These are phyloP conservation scores for Cnidoscolus chayamansa DNA, from an alignment of 441 rosid species.

Conservation along the genomic window DNA sequence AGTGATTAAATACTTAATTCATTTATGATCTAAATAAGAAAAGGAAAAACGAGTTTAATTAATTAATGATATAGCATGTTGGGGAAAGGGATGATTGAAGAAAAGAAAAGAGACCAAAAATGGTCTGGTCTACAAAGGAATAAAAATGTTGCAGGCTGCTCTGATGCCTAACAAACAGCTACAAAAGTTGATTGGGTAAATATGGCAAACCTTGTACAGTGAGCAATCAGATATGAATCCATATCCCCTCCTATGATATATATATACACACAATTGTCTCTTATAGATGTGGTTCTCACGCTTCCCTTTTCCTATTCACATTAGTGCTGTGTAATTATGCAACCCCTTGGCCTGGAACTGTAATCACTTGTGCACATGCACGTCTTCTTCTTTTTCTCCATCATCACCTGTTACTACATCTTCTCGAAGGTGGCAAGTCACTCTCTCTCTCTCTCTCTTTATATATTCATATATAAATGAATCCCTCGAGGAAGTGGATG, in stretches of 20 bases:
- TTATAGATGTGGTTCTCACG: conserved; percentile 5
- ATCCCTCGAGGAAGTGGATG: no score
- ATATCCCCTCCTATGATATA: no score
- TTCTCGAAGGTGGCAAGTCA: not conserved
- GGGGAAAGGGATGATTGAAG: conserved; percentile 12
- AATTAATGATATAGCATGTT: no score
- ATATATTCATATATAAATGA: not conserved
- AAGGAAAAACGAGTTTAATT: no score
- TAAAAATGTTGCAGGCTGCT: conserved; percentile 1
- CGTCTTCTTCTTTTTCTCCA: no score
- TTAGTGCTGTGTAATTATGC: conserved; percentile 15
- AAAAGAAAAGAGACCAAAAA: conserved; percentile 2
- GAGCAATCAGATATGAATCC: not conserved
- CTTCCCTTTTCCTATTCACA: not conserved
- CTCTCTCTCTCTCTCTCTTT: not conserved
- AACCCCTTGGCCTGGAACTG: not conserved
- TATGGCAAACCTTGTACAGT: conserved; percentile 27
- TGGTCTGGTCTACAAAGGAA: not conserved
- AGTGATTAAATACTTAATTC: no score
- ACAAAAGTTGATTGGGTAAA: conserved; percentile 13
- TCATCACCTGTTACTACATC: not conserved
- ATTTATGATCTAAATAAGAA: no score
- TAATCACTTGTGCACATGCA: conserved; percentile 7
- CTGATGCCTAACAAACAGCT: conserved; percentile 25
- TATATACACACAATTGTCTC: no score